Percentiles rank a stretch among this genome's conserved stretches.
Conservation (phyloP, 495 filamentous ascomycete genomes). For the Aspergillus leporis region DNA sequence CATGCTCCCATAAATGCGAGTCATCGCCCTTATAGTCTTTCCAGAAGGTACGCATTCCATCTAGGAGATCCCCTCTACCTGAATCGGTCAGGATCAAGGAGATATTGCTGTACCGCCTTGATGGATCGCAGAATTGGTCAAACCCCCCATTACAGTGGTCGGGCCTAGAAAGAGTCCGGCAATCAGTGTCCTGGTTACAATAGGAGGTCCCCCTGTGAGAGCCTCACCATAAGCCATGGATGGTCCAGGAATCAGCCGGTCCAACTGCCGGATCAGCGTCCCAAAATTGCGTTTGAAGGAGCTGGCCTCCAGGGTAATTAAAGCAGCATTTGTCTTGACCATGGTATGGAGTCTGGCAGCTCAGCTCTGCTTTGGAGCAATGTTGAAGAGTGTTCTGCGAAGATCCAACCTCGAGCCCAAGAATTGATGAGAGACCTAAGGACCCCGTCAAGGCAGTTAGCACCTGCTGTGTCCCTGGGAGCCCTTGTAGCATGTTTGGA, state of each 20-base stretch:
- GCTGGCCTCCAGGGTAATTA: conserved; percentile 74
- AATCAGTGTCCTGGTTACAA: conserved; percentile 2
- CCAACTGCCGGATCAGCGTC: conserved; percentile 70
- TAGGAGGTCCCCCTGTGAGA: not conserved
- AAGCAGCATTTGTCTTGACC: conserved; percentile 76
- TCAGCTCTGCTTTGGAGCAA: conserved; percentile 55
- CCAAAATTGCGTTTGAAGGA: conserved; percentile 89
- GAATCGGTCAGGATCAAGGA: conserved; percentile 62
- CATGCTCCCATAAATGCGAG: conserved; percentile 75
- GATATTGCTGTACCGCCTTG: conserved; percentile 71
- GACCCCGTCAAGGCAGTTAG: conserved; percentile 39
- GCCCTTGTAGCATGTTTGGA: conserved; percentile 20
- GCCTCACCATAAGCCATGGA: conserved; percentile 78
- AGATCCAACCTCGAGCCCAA: conserved; percentile 13
- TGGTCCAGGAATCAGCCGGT: conserved; percentile 76
- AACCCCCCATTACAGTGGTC: conserved; percentile 83
- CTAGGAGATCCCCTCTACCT: conserved; percentile 61
- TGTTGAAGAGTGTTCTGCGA: conserved; percentile 20
- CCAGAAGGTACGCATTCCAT: conserved; percentile 81
- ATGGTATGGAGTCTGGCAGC: conserved; percentile 57
- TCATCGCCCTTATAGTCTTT: conserved; percentile 65
- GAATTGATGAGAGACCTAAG: conserved; percentile 31
- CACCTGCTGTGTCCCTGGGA: conserved; percentile 45
- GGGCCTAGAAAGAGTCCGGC: conserved; percentile 50
- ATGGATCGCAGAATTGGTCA: conserved; percentile 68